These are phyloP conservation scores for Diplocarpon mali DNA, from an alignment of 2,329 filamentous ascomycete species.

Conservation along the genomic window DNA sequence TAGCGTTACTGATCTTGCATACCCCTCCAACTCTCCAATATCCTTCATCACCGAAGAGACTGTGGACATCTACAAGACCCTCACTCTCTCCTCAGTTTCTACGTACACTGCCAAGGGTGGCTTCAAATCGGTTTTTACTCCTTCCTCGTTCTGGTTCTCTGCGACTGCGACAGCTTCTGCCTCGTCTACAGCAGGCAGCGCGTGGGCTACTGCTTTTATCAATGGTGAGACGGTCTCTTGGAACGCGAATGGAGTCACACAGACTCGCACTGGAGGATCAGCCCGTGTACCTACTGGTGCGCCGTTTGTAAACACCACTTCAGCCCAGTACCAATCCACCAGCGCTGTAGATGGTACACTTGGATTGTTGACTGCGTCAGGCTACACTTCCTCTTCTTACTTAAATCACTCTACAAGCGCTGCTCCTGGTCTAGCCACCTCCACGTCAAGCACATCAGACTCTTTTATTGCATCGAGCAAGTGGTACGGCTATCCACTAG, in stretches of 20 bases:
- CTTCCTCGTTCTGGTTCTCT: neutral
- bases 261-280: neutral
- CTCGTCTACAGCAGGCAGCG: neutral
- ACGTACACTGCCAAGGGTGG: conserved; percentile 11
- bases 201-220: conserved; percentile 3
- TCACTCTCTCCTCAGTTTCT: neutral
- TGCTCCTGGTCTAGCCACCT: conserved; percentile 2
- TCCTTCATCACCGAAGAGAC: conserved; percentile 8
- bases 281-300: neutral
- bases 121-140: conserved; percentile 7
- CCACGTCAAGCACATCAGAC: neutral
- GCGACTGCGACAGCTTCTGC: neutral
- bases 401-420: neutral
- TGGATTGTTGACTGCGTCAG: neutral
- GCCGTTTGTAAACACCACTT: neutral
- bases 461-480: neutral
- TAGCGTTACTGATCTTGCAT: neutral
- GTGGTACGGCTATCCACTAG: neutral
- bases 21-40: neutral
- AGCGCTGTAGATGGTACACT: neutral
- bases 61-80: conserved; percentile 8
- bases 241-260: conserved; percentile 2
- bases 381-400: neutral
- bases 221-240: conserved; percentile 5
- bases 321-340: neutral